Base-by-base conservation (phyloP, 257 asterid genomes). In the Knoxia roxburghii region DNA sequence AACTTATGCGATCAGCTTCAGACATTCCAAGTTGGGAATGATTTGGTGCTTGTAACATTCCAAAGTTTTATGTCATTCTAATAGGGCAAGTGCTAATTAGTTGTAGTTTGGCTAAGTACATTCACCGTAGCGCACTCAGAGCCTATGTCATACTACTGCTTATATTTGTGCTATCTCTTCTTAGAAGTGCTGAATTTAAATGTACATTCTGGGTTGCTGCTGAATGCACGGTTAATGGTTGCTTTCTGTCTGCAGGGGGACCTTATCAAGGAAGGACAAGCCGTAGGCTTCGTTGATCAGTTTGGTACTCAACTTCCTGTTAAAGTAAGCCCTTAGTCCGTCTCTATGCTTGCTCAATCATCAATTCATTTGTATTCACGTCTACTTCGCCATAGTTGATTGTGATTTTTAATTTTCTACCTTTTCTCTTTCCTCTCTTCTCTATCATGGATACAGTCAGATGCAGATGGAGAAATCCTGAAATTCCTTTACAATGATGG, bases 401-500 rank as follows among this genome's bases (percentile, higher is more conserved):
- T 54, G 69, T 71, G 49, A 54, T n/a, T 56, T 46, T 40, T 43
- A 40, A 27, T 46, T 59, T 8, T n/a, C 59, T 7, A 20, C 60
- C 35, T 2, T 54, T 72, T 60, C 21, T 64, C 40, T 13, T 43
- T 60, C 29, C 21, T 61, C 66, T 68, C 70, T 30, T 58, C 21
- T 51, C 52, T 59, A 18, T 52, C 24, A 11, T 69, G 67, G 77
- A 70, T 59, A 66, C 89, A 93, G 99, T 80, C 96, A 26, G 86
- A 86, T 72, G 95, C 83, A 33, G 87, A 79, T 68, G 99, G 99
- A 79, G 96, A 93, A 79, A 82, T 93, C 71, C 71, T 88, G 79
- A 90, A 85, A 88, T 14, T 93, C 77, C 87, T 93, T 35, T 86
- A 65, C 71, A 67, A 35, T 30, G 97, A 93, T 57, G 97, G 95